phyloP scores from a whole-genome alignment of 306 rosid species.

The Lablab purpureus region DNA sequence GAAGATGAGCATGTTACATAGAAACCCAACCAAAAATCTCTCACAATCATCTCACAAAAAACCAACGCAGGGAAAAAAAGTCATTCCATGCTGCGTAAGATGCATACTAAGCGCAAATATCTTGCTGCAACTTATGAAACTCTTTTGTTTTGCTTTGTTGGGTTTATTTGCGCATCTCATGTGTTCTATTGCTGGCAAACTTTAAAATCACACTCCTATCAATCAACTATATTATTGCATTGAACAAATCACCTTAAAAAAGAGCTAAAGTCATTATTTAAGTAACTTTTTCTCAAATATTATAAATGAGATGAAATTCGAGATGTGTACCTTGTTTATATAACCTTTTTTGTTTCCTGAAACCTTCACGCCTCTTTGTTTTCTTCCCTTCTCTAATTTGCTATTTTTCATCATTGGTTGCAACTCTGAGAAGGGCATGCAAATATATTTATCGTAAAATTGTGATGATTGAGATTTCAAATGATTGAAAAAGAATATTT shows the following conservation, averaged over 20 bases:
- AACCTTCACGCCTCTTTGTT: neutral
- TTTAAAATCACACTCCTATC: neutral
- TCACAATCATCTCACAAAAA: neutral
- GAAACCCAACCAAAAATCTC: neutral
- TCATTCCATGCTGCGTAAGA: neutral
- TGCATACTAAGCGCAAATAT: neutral
- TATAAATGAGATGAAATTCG: too few relatives aligned
- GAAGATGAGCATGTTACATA: neutral
- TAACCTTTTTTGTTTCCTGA: neutral
- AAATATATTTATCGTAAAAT: too few relatives aligned
- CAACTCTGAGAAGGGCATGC: too few relatives aligned
- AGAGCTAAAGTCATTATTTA: neutral
- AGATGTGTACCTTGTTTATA: too few relatives aligned
- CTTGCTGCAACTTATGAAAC: neutral
- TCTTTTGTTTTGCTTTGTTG: neutral
- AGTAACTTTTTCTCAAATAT: too few relatives aligned
- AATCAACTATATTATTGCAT: neutral
- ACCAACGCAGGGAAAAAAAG: neutral
- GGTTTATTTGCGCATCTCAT: neutral
- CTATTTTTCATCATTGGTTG: too few relatives aligned
- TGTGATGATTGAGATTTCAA: too few relatives aligned
- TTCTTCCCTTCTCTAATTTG: neutral
- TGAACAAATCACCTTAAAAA: neutral
- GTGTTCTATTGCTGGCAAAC: neutral
- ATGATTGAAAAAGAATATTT: too few relatives aligned